Conservation (phyloP, 2,329 filamentous ascomycete species). For the Penicillium sp. region DNA sequence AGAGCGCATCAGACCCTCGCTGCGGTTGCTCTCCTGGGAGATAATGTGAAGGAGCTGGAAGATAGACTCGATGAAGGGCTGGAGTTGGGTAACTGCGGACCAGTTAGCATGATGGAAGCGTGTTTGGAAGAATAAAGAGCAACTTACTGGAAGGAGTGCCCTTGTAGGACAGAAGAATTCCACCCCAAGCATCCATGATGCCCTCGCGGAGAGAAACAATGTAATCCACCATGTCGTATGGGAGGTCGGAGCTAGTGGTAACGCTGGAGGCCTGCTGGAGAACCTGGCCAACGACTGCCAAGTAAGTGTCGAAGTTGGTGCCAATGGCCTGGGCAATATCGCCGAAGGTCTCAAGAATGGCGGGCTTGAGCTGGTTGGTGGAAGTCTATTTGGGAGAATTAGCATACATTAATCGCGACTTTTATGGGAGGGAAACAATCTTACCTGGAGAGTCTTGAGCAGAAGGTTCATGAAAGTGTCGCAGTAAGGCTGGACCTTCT, state of each 20-base stretch:
- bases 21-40: constrained; percentile 78
- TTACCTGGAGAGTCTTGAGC: constrained; percentile 80
- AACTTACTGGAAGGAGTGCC: constrained; percentile 49
- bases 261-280: constrained; percentile 89
- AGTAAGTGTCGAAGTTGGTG: constrained; percentile 87
- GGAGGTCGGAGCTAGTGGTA: constrained; percentile 72
- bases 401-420: neutral
- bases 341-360: constrained; percentile 95
- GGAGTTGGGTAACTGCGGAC: constrained; percentile 63
- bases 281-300: constrained; percentile 88
- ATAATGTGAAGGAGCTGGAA: constrained; percentile 83
- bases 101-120: constrained; percentile 11
- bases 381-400: constrained; percentile 41
- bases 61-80: constrained; percentile 77
- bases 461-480: constrained; percentile 98
- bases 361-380: constrained; percentile 94
- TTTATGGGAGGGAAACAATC: constrained; percentile 4
- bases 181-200: constrained; percentile 99
- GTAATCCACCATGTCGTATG: constrained; percentile 96
- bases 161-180: constrained; percentile 94
- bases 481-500: constrained; percentile 90
- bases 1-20: constrained; percentile 87
- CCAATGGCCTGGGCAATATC: constrained; percentile 95
- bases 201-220: constrained; percentile 91
- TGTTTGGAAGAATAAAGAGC: neutral